Percentiles rank a stretch among this genome's conserved stretches.
These are phyloP conservation scores for Trichoderma atrobrunneum DNA, from an alignment of 2,329 filamentous ascomycete genomes.

Conservation along the genomic window DNA sequence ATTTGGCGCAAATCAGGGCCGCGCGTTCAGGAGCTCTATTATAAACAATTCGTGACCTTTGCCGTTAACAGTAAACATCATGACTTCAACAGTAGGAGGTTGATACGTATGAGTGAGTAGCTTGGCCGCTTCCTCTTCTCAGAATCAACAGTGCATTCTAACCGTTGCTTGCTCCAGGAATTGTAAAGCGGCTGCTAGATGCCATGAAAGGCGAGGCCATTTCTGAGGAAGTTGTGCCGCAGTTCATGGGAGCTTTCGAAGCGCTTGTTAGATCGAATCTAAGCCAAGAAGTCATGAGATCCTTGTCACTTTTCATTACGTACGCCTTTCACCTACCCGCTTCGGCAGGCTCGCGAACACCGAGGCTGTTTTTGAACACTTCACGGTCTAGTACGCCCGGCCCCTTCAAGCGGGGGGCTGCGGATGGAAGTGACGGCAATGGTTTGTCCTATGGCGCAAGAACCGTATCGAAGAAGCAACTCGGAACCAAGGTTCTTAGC, in stretches of 20 bases:
- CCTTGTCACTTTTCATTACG: conserved; percentile 86
- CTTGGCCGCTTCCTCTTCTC: neutral
- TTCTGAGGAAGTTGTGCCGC: conserved; percentile 65
- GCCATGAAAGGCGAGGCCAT: conserved; percentile 84
- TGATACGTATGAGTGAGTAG: conserved; percentile 82
- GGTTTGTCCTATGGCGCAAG: conserved; percentile 33
- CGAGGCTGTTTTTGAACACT: conserved; percentile 42
- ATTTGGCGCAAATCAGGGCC: conserved; percentile 81
- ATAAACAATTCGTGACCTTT: conserved; percentile 86
- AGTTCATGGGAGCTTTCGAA: conserved; percentile 77
- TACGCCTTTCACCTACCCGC: conserved; percentile 73
- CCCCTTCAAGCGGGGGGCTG: conserved; percentile 37
- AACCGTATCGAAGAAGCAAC: conserved; percentile 61
- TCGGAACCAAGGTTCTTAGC: conserved; percentile 71
- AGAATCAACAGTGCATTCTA: neutral
- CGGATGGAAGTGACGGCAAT: conserved; percentile 33
- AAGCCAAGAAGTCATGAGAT: conserved; percentile 80
- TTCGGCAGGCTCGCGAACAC: conserved; percentile 49
- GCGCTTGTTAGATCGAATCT: conserved; percentile 76
- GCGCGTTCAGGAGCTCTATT: conserved; percentile 83
- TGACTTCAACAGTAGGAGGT: conserved; percentile 83
- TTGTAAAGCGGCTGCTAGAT: conserved; percentile 85
- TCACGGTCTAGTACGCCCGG: conserved; percentile 42
- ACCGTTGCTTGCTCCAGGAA: conserved; percentile 53
- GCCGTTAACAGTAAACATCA: conserved; percentile 87